phyloP scores from a whole-genome alignment of 495 filamentous ascomycete genomes.

The Tuber borchii region DNA sequence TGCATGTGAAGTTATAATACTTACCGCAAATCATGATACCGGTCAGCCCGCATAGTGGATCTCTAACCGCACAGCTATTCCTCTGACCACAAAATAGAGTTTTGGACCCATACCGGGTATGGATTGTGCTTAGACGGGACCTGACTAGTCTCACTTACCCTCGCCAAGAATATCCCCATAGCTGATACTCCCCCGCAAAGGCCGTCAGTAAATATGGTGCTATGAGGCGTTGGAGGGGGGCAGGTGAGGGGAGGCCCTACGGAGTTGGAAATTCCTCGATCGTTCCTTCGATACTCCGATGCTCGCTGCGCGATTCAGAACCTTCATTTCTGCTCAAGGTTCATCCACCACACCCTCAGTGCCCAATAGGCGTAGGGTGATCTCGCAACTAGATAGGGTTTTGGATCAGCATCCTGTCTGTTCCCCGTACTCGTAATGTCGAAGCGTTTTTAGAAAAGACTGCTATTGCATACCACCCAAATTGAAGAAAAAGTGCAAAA shows the following conservation, averaged over 20 bases:
- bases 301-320: neutral
- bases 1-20: neutral
- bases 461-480: too few species aligned
- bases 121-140: too few species aligned
- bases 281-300: neutral
- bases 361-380: neutral
- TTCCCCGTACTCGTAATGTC: too few species aligned
- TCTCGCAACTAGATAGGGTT: neutral
- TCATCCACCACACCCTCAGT: neutral
- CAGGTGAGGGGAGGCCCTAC: too few species aligned
- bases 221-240: neutral
- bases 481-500: too few species aligned
- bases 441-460: too few species aligned
- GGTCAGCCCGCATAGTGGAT: neutral
- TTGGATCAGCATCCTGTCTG: neutral
- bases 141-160: neutral
- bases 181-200: neutral
- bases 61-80: neutral
- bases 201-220: neutral
- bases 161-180: neutral
- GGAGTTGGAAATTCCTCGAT: neutral
- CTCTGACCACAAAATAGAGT: neutral
- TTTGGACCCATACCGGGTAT: neutral
- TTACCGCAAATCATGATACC: neutral
- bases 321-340: neutral